phyloP scores from a whole-genome alignment of 345 rosid genomes.

The Zanthoxylum bungeanum region DNA sequence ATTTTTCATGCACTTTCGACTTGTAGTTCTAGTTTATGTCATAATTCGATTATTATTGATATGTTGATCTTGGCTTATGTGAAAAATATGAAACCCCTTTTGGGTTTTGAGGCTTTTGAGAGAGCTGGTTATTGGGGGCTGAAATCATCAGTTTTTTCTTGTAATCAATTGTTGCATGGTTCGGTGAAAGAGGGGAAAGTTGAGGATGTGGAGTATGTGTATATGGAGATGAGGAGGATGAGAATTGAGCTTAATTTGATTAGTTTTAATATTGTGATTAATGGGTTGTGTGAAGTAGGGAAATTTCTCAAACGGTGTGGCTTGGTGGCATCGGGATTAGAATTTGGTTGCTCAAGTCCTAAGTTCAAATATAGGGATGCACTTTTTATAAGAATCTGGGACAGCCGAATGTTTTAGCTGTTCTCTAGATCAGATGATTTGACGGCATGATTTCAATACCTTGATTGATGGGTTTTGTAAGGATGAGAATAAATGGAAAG shows the following conservation, averaged over 20 bases:
- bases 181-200: conserved; percentile 46
- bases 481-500: conserved; percentile 72
- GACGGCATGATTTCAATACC: conserved; percentile 69
- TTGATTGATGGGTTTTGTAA: conserved; percentile 81
- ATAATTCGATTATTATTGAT: conserved; percentile 59
- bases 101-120: conserved; percentile 71
- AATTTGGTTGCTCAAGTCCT: no score
- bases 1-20: conserved; percentile 58
- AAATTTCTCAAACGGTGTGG: no score
- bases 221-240: conserved; percentile 64
- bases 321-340: no score
- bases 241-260: conserved; percentile 40
- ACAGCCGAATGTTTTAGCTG: no score
- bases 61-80: conserved; percentile 69
- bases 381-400: no score
- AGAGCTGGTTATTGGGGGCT: conserved; percentile 73
- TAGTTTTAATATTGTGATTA: conserved; percentile 58
- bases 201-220: conserved; percentile 54
- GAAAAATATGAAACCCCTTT: conserved; percentile 39
- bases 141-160: conserved; percentile 59
- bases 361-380: no score
- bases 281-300: conserved; percentile 67
- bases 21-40: conserved; percentile 45
- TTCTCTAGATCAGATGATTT: no score
- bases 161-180: conserved; percentile 72